Percentiles rank a stretch among this genome's conserved stretches.
These are phyloP conservation scores for Vitis hybrid DNA, from an alignment of 177 flowering plant species.

Conservation along the genomic window DNA sequence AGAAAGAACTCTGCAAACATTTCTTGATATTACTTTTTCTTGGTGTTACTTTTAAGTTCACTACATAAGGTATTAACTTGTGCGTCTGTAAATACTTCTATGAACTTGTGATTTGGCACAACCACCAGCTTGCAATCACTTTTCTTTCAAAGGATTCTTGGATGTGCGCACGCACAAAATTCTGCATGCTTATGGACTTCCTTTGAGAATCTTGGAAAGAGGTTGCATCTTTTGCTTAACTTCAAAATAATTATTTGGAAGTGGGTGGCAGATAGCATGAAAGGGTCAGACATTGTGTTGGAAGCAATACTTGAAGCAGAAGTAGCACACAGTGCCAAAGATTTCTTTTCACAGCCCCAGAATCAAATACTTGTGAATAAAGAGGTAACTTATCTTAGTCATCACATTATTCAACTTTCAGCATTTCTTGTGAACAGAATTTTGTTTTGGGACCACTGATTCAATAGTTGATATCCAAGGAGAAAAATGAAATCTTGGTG, in stretches of 20 bases:
- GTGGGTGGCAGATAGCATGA: slow-evolving; percentile 29
- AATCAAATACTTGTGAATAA: slow-evolving; percentile 33
- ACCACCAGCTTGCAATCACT: too few relatives aligned
- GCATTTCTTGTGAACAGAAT: background rate
- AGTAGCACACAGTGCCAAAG: slow-evolving; percentile 50
- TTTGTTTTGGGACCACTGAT: background rate
- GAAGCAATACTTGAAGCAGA: slow-evolving; percentile 62
- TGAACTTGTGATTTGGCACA: too few relatives aligned
- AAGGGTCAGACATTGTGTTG: slow-evolving; percentile 56
- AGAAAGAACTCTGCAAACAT: too few relatives aligned
- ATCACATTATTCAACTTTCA: background rate
- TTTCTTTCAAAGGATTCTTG: too few relatives aligned
- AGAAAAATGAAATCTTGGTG: background rate
- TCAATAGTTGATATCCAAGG: background rate
- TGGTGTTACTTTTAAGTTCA: too few relatives aligned
- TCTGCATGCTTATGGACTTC: background rate
- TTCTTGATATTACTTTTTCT: too few relatives aligned
- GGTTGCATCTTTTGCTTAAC: background rate
- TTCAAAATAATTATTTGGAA: slow-evolving; percentile 1
- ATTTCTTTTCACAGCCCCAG: slow-evolving; percentile 43
- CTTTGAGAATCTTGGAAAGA: background rate
- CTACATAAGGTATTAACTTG: too few relatives aligned
- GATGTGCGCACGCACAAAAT: too few relatives aligned
- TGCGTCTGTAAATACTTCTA: too few relatives aligned
- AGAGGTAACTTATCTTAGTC: slow-evolving; percentile 4